Evolutionary conservation across 768 basidiomycete species (phyloP).

Genomic region (Glaciozyma antarctica): DNA sequence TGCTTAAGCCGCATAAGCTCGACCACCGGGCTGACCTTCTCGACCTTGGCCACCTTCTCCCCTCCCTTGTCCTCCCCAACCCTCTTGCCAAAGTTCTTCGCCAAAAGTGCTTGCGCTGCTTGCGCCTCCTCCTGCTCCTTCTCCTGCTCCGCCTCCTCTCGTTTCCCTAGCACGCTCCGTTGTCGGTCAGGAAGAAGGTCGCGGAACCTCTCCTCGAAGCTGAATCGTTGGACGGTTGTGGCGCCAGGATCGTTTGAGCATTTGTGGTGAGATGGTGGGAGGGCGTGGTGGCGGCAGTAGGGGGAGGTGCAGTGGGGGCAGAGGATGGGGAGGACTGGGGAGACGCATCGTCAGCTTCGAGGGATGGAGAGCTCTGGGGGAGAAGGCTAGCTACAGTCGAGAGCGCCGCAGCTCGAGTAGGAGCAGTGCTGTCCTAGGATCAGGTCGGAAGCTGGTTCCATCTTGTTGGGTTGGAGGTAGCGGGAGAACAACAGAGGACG

Average conservation of each 20-base stretch:
- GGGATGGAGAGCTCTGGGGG: too few relatives aligned
- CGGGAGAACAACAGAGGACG: too few relatives aligned
- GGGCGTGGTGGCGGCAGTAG: constrained; percentile 57
- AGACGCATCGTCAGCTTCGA: too few relatives aligned
- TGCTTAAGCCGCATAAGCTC: constrained; percentile 68
- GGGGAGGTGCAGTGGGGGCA: constrained; percentile 51
- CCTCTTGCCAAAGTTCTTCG: constrained; percentile 1
- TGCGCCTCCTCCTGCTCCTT: constrained; percentile 43
- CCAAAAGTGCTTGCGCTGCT: constrained; percentile 42
- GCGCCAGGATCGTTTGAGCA: constrained; percentile 42
- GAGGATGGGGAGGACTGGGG: constrained; percentile 54
- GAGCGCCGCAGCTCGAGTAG: constrained; percentile 49
- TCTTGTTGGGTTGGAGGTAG: too few relatives aligned
- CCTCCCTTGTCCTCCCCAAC: constrained; percentile 40
- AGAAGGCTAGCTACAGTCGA: constrained; percentile 45
- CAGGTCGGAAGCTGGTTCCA: constrained; percentile 3
- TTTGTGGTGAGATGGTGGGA: constrained; percentile 51
- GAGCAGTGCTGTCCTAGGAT: constrained; percentile 59
- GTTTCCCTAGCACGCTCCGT: not conserved
- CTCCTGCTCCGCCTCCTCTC: constrained; percentile 28
- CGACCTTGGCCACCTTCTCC: constrained; percentile 49
- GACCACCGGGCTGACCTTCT: constrained; percentile 51
- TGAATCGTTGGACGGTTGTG: not conserved
- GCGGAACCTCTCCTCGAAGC: constrained; percentile 17
- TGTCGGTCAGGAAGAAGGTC: constrained; percentile 37